Base-by-base conservation (phyloP, 345 rosid species). In the Eucalyptus sideroxylon region DNA sequence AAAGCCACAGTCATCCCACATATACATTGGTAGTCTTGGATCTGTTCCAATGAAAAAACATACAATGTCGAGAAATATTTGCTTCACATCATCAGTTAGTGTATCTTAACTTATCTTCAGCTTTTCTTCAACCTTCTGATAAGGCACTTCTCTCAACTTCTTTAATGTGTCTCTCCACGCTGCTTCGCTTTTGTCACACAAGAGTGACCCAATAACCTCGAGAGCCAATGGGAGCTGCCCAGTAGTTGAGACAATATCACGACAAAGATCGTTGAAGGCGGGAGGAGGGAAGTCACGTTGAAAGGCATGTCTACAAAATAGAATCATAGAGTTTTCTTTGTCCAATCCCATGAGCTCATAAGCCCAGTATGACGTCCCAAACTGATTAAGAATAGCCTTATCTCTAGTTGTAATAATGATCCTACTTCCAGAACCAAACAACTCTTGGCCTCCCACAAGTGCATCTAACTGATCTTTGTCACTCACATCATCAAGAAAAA, bases 1-100 rank as follows among this genome's bases (percentile, higher is more conserved):
- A 30, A 89, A 89, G 27, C 87, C 87, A 34, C 51, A 37, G 27
- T 88, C 90, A 44, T 86, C 67, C 86, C 90, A 89, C 88, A 89
- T 86, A 37, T 89, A 89, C 4, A 51, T 37, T 21, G 45, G 45
- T 8, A 16, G 53, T 45, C 26, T 49, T 50, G 16, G 86, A 86
- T 69, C 16, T 50, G 30, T 51, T 65, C 65, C 16, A 50, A 3
- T 44, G 60, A 56, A 86, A 30, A 89, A 89, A 47, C 90, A 89
- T 16, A 59, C 72, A 11, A 37, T 4, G 40, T 37, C 40, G 4
- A 37, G 40, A 4, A 49, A 49, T 49, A 49, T 49, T 49, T 49
- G 13, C 15, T 49, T 49, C 50, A 4, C 50, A 49, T 49, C 6
- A 49, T 4, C 15, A 0, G 50, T 49, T 49, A 49, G 2, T 0